These are phyloP conservation scores for Dipodascus geniculatus DNA, from an alignment of 805 yeast genomes.

Conservation along the genomic window DNA sequence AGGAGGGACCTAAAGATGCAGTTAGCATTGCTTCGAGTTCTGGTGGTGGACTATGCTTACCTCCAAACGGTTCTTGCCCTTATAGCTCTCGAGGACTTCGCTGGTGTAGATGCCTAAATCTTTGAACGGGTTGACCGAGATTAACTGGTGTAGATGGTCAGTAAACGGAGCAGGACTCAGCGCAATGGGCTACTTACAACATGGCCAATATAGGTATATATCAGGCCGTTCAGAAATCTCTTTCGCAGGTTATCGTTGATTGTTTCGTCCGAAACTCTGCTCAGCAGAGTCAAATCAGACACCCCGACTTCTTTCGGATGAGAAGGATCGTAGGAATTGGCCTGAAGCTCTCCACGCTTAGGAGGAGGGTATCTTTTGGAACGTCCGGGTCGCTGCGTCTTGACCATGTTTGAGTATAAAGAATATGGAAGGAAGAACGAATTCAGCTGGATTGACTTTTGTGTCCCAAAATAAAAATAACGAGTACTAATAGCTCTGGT, in stretches of 20 bases:
- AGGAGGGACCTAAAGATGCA: conserved; percentile 40
- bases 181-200: conserved; percentile 17
- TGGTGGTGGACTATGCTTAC: conserved; percentile 23
- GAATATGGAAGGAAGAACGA: too few relatives aligned
- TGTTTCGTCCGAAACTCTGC: conserved; percentile 80
- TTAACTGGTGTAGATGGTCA: conserved; percentile 30
- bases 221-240: conserved; percentile 78
- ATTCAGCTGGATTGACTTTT: too few relatives aligned
- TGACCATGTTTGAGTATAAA: background rate
- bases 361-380: conserved; percentile 34
- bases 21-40: background rate
- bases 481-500: background rate
- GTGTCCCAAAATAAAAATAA: background rate
- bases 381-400: conserved; percentile 25
- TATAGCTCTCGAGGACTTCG: conserved; percentile 46
- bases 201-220: conserved; percentile 41
- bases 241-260: conserved; percentile 85
- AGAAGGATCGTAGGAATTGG: conserved; percentile 78
- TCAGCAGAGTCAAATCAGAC: conserved; percentile 78
- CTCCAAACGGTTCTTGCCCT: conserved; percentile 45
- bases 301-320: conserved; percentile 98
- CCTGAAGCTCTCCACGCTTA: conserved; percentile 45
- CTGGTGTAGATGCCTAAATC: conserved; percentile 57
- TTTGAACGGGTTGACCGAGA: conserved; percentile 89
- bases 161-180: background rate